phyloP scores from a whole-genome alignment of 805 yeast genomes.

The Teunomyces tritomae region DNA sequence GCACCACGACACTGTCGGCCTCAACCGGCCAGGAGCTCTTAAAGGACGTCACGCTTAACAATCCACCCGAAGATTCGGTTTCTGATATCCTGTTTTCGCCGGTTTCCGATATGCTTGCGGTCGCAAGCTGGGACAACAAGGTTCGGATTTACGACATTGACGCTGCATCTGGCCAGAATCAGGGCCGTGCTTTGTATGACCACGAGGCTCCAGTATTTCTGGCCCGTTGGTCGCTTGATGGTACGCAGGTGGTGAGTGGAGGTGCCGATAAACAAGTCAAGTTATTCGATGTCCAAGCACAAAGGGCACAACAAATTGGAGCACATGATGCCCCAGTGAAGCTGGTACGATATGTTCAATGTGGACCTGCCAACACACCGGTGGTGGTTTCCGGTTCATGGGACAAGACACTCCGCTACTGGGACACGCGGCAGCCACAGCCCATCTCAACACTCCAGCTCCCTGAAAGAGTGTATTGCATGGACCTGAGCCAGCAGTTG shows the following conservation, averaged over 20 bases:
- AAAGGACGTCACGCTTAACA: constrained; percentile 66
- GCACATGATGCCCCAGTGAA: constrained; percentile 80
- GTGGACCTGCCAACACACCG: constrained; percentile 80
- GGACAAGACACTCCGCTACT: constrained; percentile 92
- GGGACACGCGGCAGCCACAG: constrained; percentile 87
- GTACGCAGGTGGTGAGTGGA: constrained; percentile 82
- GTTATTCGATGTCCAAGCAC: constrained; percentile 75
- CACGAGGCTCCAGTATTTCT: constrained; percentile 86
- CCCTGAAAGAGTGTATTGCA: constrained; percentile 88
- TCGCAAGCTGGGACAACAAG: constrained; percentile 91
- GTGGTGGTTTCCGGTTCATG: constrained; percentile 91
- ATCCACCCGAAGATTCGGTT: constrained; percentile 90
- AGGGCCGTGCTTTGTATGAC: constrained; percentile 85
- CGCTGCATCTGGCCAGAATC: constrained; percentile 68
- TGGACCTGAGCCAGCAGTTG: constrained; percentile 80
- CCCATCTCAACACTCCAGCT: constrained; percentile 78
- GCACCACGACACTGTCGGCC: constrained; percentile 32
- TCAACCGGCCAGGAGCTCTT: constrained; percentile 58
- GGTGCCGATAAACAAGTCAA: constrained; percentile 90
- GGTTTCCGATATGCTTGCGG: constrained; percentile 75
- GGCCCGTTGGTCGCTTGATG: constrained; percentile 82
- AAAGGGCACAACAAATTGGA: constrained; percentile 83
- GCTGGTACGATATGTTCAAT: constrained; percentile 70
- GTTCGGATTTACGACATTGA: constrained; percentile 88
- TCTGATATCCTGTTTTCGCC: constrained; percentile 85